These are phyloP conservation scores for Silybum marianum DNA, from an alignment of 129 eudicot species.

Conservation along the genomic window DNA sequence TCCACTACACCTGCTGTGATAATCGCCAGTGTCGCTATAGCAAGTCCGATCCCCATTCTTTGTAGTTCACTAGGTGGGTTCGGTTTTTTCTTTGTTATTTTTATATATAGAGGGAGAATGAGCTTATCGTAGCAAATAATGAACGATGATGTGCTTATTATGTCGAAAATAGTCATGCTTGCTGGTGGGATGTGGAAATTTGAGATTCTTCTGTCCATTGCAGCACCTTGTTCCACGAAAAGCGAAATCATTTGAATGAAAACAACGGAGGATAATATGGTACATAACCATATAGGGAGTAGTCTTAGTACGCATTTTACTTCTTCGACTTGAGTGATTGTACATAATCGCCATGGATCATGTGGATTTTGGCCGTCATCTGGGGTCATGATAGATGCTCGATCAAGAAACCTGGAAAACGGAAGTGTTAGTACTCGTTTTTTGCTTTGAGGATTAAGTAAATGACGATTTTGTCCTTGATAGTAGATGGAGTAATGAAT, in stretches of 20 bases:
- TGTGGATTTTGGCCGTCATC: slow-evolving; percentile 34
- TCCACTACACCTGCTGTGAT: slow-evolving; percentile 63
- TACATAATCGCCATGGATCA: slow-evolving; percentile 61
- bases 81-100: slow-evolving; percentile 50
- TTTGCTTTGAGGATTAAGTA: not conserved
- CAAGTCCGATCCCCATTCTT: slow-evolving; percentile 70
- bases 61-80: slow-evolving; percentile 55
- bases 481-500: not conserved
- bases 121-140: slow-evolving; percentile 63
- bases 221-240: slow-evolving; percentile 78
- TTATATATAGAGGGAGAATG: slow-evolving; percentile 52
- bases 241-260: slow-evolving; percentile 74
- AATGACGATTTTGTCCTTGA: not conserved
- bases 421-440: not conserved
- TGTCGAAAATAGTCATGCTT: slow-evolving; percentile 72
- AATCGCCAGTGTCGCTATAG: slow-evolving; percentile 50
- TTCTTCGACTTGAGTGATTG: slow-evolving; percentile 77
- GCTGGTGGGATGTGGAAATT: slow-evolving; percentile 76
- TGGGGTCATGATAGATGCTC: slow-evolving; percentile 55
- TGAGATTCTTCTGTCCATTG: slow-evolving; percentile 53
- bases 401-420: slow-evolving; percentile 54
- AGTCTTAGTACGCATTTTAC: slow-evolving; percentile 68
- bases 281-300: slow-evolving; percentile 79
- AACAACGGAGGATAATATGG: slow-evolving; percentile 62
- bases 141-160: slow-evolving; percentile 59